Conservation (phyloP, 2,329 filamentous ascomycete genomes). For the Pseudogymnoascus sp. region DNA sequence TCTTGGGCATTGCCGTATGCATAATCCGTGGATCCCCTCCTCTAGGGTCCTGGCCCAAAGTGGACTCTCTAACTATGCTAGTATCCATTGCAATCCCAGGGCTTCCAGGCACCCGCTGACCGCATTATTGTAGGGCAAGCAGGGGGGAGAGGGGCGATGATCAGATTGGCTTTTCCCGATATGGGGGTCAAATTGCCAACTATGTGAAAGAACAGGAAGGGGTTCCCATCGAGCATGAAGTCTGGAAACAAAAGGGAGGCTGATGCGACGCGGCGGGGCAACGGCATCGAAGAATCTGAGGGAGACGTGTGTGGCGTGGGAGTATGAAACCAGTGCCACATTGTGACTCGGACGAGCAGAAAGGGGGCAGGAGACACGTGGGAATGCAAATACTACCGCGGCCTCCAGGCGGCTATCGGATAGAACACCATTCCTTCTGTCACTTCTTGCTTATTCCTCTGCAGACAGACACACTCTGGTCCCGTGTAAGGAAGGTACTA, state of each 20-base stretch:
- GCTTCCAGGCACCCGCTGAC: conserved; percentile 4
- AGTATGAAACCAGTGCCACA: conserved; percentile 7
- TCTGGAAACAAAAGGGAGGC: conserved; percentile 3
- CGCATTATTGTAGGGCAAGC: conserved; percentile 6
- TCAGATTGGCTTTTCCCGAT: conserved; percentile 9
- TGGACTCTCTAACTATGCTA: neutral
- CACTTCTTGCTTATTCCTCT: neutral
- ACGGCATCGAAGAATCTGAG: neutral
- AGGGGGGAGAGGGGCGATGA: conserved; percentile 6
- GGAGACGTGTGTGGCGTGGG: neutral
- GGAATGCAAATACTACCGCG: conserved; percentile 1
- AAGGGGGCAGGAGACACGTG: neutral
- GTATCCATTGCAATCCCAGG: neutral
- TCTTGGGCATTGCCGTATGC: conserved; percentile 8
- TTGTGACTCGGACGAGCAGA: neutral
- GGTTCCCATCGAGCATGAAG: conserved; percentile 3
- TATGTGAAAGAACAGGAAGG: neutral
- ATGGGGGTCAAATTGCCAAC: conserved; percentile 1
- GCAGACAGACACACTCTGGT: neutral
- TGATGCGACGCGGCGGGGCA: conserved; percentile 5
- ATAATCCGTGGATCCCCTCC: conserved; percentile 4
- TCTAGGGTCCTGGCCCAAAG: conserved; percentile 5
- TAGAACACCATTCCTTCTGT: neutral
- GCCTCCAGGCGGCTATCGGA: conserved; percentile 7
- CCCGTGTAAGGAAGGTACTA: neutral